Evolutionary conservation across 352 stramenopile species (phyloP), one percentile per base, ranked within the genome.

Genomic region (Globisporangium emineosum): DNA sequence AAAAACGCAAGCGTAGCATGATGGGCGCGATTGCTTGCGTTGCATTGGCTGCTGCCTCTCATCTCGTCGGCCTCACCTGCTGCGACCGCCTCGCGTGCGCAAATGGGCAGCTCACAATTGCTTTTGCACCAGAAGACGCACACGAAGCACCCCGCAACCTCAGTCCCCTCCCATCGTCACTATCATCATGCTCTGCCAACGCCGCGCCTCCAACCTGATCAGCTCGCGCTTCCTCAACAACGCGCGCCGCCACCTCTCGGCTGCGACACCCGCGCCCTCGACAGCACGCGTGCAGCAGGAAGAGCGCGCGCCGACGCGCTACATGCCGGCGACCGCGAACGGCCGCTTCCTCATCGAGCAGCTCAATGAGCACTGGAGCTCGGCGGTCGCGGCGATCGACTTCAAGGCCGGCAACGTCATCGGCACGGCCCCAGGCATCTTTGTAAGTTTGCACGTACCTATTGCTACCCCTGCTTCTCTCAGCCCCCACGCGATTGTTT

Each of bases 261-360:
- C 69, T 37, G 65, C 64, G 9, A 67, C 68, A 0, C 57, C 70
- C 5, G 75, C 71, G 17, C 61, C 73, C 27, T 62, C 50, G 65
- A 73, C 58, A 27, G 60, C 57, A 52, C 71, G 27, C 51, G 49
- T 23, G 57, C 65, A 47, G 61, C 73, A 77, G 25, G 63, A 74
- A 29, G 65, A 62, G 30, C 70, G 62, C 43, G 60, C 71, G 23
- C 71, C 78, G 19, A 78, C 73, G 47, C 76, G 76, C 56, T 91
- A 90, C 66, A 74, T 83, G 37, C 82, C 82, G 1, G 64, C 74
- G 45, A 84, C 71, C 23, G 85, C 80, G 5, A 76, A 90, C 25
- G 84, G 84, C 49, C 73, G 76, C 58, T 91, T 86, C 71, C 62
- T 84, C 69, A 88, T 93, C 47, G 80, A 93, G 52, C 82, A 91